These are phyloP conservation scores for Tylopilus felleus DNA, from an alignment of 768 basidiomycete genomes.

Conservation along the genomic window DNA sequence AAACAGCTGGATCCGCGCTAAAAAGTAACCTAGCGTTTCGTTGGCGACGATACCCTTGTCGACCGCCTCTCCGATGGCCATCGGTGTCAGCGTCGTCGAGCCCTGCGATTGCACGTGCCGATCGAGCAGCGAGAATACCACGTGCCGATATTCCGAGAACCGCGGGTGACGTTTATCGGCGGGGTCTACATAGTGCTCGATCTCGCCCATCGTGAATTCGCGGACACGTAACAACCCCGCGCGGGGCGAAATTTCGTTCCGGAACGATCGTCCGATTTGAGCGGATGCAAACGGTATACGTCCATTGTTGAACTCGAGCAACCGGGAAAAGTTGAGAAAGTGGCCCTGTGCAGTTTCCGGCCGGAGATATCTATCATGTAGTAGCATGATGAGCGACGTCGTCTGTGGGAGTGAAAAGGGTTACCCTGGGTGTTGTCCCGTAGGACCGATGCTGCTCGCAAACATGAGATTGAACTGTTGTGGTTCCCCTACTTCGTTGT, in stretches of 20 bases:
- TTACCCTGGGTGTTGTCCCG: slow-evolving; percentile 93
- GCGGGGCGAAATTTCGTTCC: slow-evolving; percentile 97
- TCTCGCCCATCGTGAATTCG: slow-evolving; percentile 99
- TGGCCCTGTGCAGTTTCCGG: slow-evolving; percentile 99
- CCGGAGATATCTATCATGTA: slow-evolving; percentile 69
- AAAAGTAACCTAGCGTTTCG: slow-evolving; percentile 96
- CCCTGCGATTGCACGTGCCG: slow-evolving; percentile 81
- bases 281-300: slow-evolving; percentile 96
- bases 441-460: slow-evolving; percentile 93
- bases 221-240: slow-evolving; percentile 95
- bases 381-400: neutral
- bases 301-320: slow-evolving; percentile 98
- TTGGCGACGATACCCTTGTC: slow-evolving; percentile 85
- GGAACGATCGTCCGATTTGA: slow-evolving; percentile 92
- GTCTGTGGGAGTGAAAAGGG: too few relatives aligned
- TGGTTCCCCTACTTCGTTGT: slow-evolving; percentile 89
- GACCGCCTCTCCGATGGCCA: slow-evolving; percentile 89
- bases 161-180: slow-evolving; percentile 81
- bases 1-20: slow-evolving; percentile 89
- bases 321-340: slow-evolving; percentile 95
- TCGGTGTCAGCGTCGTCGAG: slow-evolving; percentile 54
- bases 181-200: slow-evolving; percentile 98
- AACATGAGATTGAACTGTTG: slow-evolving; percentile 99
- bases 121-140: slow-evolving; percentile 74
- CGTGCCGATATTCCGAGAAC: slow-evolving; percentile 78